These are phyloP conservation scores for Staphylotrichum longicolle DNA, from an alignment of 495 filamentous ascomycete genomes.

Conservation along the genomic window DNA sequence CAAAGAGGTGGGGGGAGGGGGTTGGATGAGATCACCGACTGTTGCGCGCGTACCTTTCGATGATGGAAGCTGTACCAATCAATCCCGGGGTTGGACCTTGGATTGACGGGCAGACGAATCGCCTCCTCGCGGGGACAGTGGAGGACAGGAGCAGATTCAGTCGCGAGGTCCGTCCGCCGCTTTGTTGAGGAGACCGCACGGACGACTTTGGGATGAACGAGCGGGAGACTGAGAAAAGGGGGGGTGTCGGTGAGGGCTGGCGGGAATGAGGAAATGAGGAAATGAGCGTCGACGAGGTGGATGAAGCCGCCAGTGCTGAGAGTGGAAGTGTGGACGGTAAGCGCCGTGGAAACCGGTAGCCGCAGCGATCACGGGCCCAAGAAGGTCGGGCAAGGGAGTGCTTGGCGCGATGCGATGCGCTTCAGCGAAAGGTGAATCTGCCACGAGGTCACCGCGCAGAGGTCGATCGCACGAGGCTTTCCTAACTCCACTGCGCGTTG, in stretches of 20 bases:
- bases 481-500: too few species aligned
- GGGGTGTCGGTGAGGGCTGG: neutral
- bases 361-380: too few species aligned
- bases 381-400: too few species aligned
- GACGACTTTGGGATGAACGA: constrained; percentile 7
- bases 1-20: neutral
- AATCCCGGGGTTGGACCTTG: neutral
- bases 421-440: neutral
- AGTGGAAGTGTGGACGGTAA: too few species aligned
- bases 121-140: neutral
- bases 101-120: neutral
- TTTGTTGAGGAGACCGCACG: constrained; percentile 3
- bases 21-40: neutral
- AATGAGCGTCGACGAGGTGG: too few species aligned
- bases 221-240: constrained; percentile 7
- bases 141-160: neutral
- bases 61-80: neutral
- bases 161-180: constrained; percentile 6
- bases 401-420: neutral
- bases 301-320: too few species aligned
- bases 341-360: too few species aligned
- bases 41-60: neutral
- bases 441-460: too few species aligned
- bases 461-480: neutral
- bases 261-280: neutral